Base-by-base conservation (phyloP, 1,284 basidiomycete species). In the Rhodotorula sp. region DNA sequence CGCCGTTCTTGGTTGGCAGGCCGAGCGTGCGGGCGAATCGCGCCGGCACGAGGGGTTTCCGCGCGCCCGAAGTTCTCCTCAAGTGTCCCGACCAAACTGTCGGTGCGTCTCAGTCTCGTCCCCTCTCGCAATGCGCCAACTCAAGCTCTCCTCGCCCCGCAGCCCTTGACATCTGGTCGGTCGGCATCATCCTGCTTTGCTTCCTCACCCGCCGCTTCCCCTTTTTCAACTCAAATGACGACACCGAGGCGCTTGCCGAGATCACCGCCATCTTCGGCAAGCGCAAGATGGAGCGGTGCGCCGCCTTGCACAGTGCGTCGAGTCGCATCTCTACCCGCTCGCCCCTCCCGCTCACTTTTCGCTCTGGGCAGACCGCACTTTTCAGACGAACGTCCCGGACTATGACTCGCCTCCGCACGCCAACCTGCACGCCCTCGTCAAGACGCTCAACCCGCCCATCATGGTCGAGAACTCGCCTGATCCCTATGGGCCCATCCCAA, bases 121-220 rank as follows among this genome's bases (percentile, higher is more conserved):
- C 55, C 2, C 28, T 18, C 0, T 30, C 20, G 5, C 8, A 10
- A 1, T 28, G 5, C 50, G 31, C 15, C 7, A 34, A 34, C 59
- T 22, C 2, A 4, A 7, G 13, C 5, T 47, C 54, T 1, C 52
- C n/a, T 24, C 15, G 1, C 26, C n/a, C 34, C 66, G 62, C 78
- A 92, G 95, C 95, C 16, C 89, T 99, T 77, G 95, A 99, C 78
- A 87, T 98, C 52, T 99, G 95, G 95, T 90, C 94, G 2, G 92
- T 88, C 2, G 95, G 95, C 1, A 89, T 90, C 78, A 96, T 98
- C 64, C 81, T 99, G 0, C 84, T 99, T 9, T 94, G 94, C 79
- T 94, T 98, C 81, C 84, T 99, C 31, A 89, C 89, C 0, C 87
- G 88, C 68, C 95, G 96, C 75, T 99, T 98, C 77, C 95, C 95